Percentiles rank a stretch among this genome's conserved stretches.
Evolutionary conservation across 2,329 filamentous ascomycete genomes (phyloP).

Genomic region (Sporothrix inflata): DNA sequence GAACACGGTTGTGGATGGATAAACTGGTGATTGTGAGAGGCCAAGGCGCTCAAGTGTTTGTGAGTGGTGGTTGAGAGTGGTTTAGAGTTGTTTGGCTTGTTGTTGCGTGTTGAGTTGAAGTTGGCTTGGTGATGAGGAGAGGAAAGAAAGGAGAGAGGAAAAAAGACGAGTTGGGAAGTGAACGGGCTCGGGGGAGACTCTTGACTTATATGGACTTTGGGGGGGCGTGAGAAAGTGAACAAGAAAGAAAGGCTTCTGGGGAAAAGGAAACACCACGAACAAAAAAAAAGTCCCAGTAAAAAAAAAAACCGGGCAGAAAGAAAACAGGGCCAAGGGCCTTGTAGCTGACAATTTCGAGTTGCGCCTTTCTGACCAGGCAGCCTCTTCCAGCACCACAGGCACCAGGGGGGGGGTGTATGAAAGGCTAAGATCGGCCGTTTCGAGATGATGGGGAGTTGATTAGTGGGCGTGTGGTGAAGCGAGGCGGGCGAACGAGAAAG

Average conservation of each 20-base stretch:
- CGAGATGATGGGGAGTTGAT: slow-evolving; percentile 31
- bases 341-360: slow-evolving; percentile 23
- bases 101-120: slow-evolving; percentile 10
- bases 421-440: slow-evolving; percentile 34
- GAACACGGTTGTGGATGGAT: background rate
- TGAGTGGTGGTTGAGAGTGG: background rate
- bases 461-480: slow-evolving; percentile 11
- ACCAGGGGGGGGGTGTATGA: slow-evolving; percentile 1
- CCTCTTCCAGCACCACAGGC: background rate
- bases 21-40: background rate
- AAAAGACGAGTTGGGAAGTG: slow-evolving; percentile 8
- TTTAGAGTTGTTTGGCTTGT: background rate
- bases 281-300: slow-evolving; percentile 6
- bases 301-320: slow-evolving; percentile 17
- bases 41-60: background rate
- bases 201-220: slow-evolving; percentile 20
- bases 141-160: background rate
- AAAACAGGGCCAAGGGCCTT: slow-evolving; percentile 22
- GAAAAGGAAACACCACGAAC: background rate
- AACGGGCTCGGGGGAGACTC: slow-evolving; percentile 2
- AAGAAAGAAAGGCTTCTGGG: slow-evolving; percentile 16
- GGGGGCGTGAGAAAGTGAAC: slow-evolving; percentile 18
- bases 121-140: slow-evolving; percentile 2
- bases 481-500: background rate
- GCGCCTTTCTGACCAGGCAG: slow-evolving; percentile 21